Conservation (phyloP, 2,329 filamentous ascomycete species). For the Alternaria rosae region DNA sequence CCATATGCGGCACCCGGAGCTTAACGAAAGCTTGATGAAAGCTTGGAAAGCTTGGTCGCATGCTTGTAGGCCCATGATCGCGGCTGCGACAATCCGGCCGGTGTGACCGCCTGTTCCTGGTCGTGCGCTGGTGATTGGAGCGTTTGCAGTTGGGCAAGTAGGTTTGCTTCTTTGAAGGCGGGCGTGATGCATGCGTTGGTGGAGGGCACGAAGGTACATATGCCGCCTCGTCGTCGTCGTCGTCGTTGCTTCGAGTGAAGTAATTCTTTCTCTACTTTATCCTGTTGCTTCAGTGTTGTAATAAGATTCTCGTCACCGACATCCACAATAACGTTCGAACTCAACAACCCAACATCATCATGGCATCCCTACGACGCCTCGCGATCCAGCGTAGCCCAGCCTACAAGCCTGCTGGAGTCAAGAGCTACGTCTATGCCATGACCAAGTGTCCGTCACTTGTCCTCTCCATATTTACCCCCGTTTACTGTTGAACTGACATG, state of each 20-base stretch:
- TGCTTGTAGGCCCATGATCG: constrained; percentile 6
- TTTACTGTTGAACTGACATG: background rate
- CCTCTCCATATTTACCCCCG: background rate
- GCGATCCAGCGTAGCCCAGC: constrained; percentile 24
- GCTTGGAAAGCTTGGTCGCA: constrained; percentile 16
- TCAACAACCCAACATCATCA: background rate
- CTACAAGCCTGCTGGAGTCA: constrained; percentile 28
- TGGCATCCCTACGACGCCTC: constrained; percentile 27
- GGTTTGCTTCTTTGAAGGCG: background rate
- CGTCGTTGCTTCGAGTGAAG: background rate
- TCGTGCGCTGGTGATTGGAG: background rate
- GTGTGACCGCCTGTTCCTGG: background rate
- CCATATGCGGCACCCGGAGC: background rate
- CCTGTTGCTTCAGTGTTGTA: background rate
- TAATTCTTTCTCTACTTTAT: background rate
- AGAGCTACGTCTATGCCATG: constrained; percentile 29
- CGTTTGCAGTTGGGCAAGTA: background rate
- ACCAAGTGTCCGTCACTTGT: constrained; percentile 18
- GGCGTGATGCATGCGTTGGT: constrained; percentile 3
- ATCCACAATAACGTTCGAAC: background rate
- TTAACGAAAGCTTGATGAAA: constrained; percentile 7
- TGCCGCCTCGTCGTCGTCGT: background rate
- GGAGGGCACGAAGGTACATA: background rate
- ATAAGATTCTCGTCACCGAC: background rate
- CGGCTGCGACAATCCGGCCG: background rate